Evolutionary conservation across 352 stramenopile species (phyloP).

Genomic region (Phytophthora idaei): DNA sequence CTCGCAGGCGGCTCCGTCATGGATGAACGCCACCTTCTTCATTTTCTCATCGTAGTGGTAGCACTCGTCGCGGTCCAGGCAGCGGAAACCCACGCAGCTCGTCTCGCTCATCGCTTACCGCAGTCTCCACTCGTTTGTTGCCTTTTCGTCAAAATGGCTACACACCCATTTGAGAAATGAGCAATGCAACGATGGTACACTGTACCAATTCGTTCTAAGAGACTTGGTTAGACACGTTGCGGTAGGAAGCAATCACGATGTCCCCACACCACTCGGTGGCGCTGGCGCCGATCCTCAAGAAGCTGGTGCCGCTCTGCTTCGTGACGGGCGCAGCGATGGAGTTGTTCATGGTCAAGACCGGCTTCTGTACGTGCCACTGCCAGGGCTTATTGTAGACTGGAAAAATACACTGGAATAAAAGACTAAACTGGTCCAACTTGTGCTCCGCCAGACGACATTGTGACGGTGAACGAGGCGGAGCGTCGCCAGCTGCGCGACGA

Average conservation of each 20-base stretch:
- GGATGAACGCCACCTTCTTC: slow-evolving; percentile 43
- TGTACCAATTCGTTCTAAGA: background rate
- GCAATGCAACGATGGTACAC: background rate
- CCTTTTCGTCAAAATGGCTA: slow-evolving; percentile 20
- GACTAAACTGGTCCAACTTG: slow-evolving; percentile 16
- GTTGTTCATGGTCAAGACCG: slow-evolving; percentile 90
- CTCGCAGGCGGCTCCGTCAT: slow-evolving; percentile 45
- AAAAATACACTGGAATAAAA: slow-evolving; percentile 4
- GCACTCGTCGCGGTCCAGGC: slow-evolving; percentile 68
- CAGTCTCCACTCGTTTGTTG: slow-evolving; percentile 24
- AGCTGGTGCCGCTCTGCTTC: slow-evolving; percentile 88
- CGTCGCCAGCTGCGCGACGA: slow-evolving; percentile 66
- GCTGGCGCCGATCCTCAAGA: slow-evolving; percentile 77
- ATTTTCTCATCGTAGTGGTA: slow-evolving; percentile 53
- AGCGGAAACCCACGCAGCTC: slow-evolving; percentile 54
- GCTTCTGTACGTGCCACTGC: slow-evolving; percentile 67
- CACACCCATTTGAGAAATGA: background rate
- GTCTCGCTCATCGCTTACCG: slow-evolving; percentile 10
- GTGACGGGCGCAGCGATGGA: slow-evolving; percentile 84
- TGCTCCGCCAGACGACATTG: slow-evolving; percentile 75
- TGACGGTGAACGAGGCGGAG: slow-evolving; percentile 78
- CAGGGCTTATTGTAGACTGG: background rate
- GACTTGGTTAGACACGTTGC: too few relatives aligned
- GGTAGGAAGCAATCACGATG: slow-evolving; percentile 9
- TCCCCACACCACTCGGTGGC: slow-evolving; percentile 49